A percentile compares a stretch with the other conserved stretches of the same genome.
phyloP scores from a whole-genome alignment of 768 basidiomycete genomes.

The Sporobolomyces pararoseus region DNA sequence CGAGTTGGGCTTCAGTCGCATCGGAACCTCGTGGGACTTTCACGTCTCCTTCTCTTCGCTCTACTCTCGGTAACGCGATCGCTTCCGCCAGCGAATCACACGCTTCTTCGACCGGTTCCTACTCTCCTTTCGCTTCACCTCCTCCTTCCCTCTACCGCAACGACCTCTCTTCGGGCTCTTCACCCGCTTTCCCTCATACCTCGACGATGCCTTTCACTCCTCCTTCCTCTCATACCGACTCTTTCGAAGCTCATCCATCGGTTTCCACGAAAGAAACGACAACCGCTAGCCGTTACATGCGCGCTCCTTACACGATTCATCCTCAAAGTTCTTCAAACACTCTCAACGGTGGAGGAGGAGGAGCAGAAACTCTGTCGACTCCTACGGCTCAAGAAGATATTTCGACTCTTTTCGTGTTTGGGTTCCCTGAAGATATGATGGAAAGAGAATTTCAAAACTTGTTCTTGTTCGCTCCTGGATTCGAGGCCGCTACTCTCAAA shows the following conservation, averaged over 20 bases:
- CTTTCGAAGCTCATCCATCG: not conserved
- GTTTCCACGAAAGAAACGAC: not conserved
- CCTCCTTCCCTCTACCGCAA: not conserved
- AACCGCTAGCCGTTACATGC: not conserved
- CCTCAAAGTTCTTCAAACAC: not conserved
- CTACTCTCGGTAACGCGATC: not conserved
- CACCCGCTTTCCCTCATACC: not conserved
- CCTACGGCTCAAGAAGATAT: slow-evolving; percentile 29
- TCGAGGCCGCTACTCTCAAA: slow-evolving; percentile 96
- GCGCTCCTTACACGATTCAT: not conserved
- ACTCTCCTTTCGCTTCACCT: slow-evolving; percentile 1
- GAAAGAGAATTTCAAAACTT: slow-evolving; percentile 99
- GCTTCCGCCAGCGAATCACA: not conserved
- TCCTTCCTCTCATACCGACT: not conserved
- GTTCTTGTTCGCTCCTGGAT: slow-evolving; percentile 93
- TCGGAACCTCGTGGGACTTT: not conserved
- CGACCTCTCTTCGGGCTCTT: not conserved
- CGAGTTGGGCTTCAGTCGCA: slow-evolving; percentile 23
- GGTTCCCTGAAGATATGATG: slow-evolving; percentile 98
- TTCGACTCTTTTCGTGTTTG: slow-evolving; percentile 71
- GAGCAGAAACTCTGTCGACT: not conserved
- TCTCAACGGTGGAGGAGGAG: not conserved
- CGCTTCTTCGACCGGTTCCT: slow-evolving; percentile 1
- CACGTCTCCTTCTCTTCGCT: not conserved
- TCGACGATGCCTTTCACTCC: slow-evolving; percentile 16